phyloP scores from a whole-genome alignment of 305 asterid species.

The Fraxinus floribunda region DNA sequence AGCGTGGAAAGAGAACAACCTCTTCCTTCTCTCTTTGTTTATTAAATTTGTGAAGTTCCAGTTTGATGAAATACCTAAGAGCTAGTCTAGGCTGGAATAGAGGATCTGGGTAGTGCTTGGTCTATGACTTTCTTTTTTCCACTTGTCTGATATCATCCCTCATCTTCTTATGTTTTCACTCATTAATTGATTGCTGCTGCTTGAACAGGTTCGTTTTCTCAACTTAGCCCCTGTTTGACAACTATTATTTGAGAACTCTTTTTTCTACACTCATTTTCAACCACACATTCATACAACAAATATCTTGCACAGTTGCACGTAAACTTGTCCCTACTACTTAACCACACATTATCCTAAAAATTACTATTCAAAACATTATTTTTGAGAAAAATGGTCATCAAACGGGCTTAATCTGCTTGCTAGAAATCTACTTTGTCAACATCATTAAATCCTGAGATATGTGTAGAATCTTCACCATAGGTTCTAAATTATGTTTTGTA shows the following conservation, averaged over 20 bases:
- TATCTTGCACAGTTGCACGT: neutral
- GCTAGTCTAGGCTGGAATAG: neutral
- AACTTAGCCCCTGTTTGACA: neutral
- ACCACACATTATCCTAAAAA: neutral
- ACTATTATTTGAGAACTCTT: neutral
- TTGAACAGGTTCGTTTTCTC: neutral
- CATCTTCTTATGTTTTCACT: neutral
- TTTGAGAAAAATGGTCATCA: neutral
- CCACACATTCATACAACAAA: neutral
- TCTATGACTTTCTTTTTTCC: neutral
- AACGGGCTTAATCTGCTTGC: neutral
- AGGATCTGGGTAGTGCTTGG: neutral
- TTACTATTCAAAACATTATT: neutral
- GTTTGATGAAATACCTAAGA: neutral
- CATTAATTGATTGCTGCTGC: neutral
- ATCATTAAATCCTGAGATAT: neutral
- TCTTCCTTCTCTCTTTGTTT: neutral
- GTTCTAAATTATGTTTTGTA: neutral
- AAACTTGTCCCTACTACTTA: neutral
- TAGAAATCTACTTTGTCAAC: neutral
- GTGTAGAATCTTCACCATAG: neutral
- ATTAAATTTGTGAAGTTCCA: neutral
- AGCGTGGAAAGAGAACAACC: neutral
- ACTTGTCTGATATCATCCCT: neutral
- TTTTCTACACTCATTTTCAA: neutral